These are phyloP conservation scores for Platismatia glauca DNA, from an alignment of 495 filamentous ascomycete species.

Conservation along the genomic window DNA sequence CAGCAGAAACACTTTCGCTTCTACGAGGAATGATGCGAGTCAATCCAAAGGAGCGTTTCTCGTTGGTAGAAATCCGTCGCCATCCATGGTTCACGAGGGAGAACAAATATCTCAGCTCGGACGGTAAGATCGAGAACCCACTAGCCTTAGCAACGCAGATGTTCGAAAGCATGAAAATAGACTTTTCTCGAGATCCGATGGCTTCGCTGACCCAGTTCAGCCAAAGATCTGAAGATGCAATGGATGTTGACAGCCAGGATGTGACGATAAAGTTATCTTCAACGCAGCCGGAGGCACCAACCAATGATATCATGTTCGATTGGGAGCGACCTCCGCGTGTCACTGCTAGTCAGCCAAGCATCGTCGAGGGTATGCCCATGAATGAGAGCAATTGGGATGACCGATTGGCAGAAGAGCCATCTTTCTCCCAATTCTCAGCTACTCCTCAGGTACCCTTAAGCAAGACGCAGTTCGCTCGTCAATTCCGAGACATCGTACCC, in stretches of 20 bases:
- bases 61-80: conserved; percentile 74
- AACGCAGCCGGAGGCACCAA: conserved; percentile 72
- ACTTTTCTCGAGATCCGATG: conserved; percentile 64
- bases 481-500: conserved; percentile 81
- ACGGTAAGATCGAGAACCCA: conserved; percentile 72
- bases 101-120: conserved; percentile 62
- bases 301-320: conserved; percentile 62
- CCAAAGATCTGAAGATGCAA: conserved; percentile 34
- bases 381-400: conserved; percentile 41
- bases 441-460: conserved; percentile 70
- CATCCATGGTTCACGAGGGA: conserved; percentile 92
- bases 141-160: conserved; percentile 81
- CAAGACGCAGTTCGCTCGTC: conserved; percentile 76
- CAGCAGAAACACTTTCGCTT: conserved; percentile 69
- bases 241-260: conserved; percentile 35
- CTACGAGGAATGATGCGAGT: conserved; percentile 90
- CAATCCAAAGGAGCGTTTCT: conserved; percentile 66
- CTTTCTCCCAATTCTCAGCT: conserved; percentile 84
- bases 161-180: conserved; percentile 86
- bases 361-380: conserved; percentile 23
- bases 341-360: conserved; percentile 40
- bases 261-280: conserved; percentile 42
- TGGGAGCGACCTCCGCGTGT: conserved; percentile 57
- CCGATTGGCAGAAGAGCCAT: conserved; percentile 74
- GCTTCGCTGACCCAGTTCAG: conserved; percentile 34